Evolutionary conservation across 768 basidiomycete genomes (phyloP), one percentile per base, ranked within the genome.

Genomic region (Crucibulum laeve): DNA sequence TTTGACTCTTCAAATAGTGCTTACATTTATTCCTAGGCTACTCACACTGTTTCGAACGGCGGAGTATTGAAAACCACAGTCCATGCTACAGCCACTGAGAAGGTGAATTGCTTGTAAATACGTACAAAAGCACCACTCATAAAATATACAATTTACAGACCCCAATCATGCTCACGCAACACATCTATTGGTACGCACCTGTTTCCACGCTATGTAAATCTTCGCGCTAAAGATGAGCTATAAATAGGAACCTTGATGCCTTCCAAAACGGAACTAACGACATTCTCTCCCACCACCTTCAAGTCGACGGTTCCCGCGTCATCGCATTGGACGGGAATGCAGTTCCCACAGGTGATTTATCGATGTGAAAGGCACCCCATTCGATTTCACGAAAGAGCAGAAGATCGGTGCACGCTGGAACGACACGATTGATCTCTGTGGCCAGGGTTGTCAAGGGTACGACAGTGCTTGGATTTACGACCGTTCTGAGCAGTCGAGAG

Each of bases 141-240:
- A 18, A 21, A 18, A 11, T 10, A n/a, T 10, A 7, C 14, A 10
- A 14, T 37, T n/a, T 21, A 18, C 42, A 69, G 69, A 79, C 78
- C 2, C 77, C 77, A 0, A 76, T 79, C 41, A 76, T 79, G 77
- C 54, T 77, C 22, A 77, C 76, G 0, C 74, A 74, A 44, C 77
- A 79, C 48, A 63, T 73, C 24, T 80, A 78, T 53, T 76, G 73
- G 76, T 73, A 33, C 14, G 57, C 14, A 15, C 8, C 10, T 32
- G n/a, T 37, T n/a, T 37, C 35, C 19, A n/a, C 19, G 10, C 25
- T 40, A 13, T 40, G 14, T 14, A 21, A 26, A 11, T 26, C 14
- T 8, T 8, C 39, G 18, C 21, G 39, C 14, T 11, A 40, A 40
- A 4, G 18, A 10, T 24, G 39, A 22, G 14, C 19, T 14, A 37